These are phyloP conservation scores for Termitomyces sp. DNA, from an alignment of 768 basidiomycete species.

Conservation along the genomic window DNA sequence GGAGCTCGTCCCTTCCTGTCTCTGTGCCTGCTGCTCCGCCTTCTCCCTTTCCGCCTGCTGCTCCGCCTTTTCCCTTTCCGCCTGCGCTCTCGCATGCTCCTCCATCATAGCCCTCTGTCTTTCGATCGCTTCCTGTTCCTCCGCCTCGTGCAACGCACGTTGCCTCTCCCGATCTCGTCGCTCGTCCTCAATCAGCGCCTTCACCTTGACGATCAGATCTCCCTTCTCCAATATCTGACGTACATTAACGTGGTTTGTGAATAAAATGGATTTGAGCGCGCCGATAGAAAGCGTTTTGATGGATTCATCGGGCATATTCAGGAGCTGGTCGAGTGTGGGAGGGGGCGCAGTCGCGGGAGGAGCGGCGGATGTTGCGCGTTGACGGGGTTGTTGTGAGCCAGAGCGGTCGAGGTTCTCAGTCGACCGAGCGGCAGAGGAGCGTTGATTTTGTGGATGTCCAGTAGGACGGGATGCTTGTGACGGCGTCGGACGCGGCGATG, in stretches of 20 bases:
- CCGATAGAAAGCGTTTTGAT: slow-evolving; percentile 62
- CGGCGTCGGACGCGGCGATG: slow-evolving; percentile 9
- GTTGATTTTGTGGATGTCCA: slow-evolving; percentile 19
- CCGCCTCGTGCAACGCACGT: slow-evolving; percentile 36
- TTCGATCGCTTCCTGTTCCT: slow-evolving; percentile 36
- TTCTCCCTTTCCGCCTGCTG: slow-evolving; percentile 7
- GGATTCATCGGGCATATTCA: slow-evolving; percentile 51
- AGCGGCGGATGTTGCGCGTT: slow-evolving; percentile 35
- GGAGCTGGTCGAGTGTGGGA: slow-evolving; percentile 64
- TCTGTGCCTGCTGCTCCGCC: slow-evolving; percentile 12
- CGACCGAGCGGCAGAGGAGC: slow-evolving; percentile 15
- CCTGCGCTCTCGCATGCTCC: slow-evolving; percentile 21
- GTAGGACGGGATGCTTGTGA: slow-evolving; percentile 12
- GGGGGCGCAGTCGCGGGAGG: slow-evolving; percentile 31
- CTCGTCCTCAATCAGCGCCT: slow-evolving; percentile 60
- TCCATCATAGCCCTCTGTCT: slow-evolving; percentile 18
- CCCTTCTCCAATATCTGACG: slow-evolving; percentile 80
- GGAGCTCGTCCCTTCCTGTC: background rate
- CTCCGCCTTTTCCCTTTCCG: slow-evolving; percentile 23
- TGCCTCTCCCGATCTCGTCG: slow-evolving; percentile 44
- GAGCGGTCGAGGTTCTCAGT: slow-evolving; percentile 14
- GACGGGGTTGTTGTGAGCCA: slow-evolving; percentile 24
- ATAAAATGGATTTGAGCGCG: slow-evolving; percentile 73
- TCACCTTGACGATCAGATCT: slow-evolving; percentile 72
- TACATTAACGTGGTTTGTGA: slow-evolving; percentile 76